phyloP scores from a whole-genome alignment of 805 yeast genomes.

The Starmerella apis region DNA sequence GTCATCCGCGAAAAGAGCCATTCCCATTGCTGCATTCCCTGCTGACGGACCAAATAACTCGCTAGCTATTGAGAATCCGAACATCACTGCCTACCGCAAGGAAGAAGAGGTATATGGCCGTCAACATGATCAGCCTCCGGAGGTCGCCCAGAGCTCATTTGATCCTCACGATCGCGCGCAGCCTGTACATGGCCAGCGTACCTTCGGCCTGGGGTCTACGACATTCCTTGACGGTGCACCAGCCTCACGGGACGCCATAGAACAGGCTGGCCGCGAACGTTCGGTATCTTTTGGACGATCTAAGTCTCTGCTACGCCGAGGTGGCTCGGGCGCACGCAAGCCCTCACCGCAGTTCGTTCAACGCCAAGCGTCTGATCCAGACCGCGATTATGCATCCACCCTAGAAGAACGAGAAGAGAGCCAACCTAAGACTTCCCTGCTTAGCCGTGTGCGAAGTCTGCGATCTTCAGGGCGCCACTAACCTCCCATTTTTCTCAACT shows the following conservation, averaged over 20 bases:
- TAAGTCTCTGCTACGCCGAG: constrained; percentile 47
- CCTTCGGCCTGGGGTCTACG: constrained; percentile 82
- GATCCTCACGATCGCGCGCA: constrained; percentile 59
- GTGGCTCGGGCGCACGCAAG: constrained; percentile 6
- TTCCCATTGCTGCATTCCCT: constrained; percentile 89
- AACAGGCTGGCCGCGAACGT: constrained; percentile 28
- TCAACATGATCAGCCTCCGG: constrained; percentile 22
- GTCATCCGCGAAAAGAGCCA: constrained; percentile 30
- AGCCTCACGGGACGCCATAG: constrained; percentile 47
- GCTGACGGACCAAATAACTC: constrained; percentile 88
- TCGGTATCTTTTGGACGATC: constrained; percentile 58
- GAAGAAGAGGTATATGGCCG: constrained; percentile 73
- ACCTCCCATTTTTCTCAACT: neutral
- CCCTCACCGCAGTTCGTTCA: constrained; percentile 2
- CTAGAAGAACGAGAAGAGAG: constrained; percentile 3
- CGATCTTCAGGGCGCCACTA: constrained; percentile 40
- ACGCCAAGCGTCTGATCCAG: constrained; percentile 5
- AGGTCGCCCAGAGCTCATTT: constrained; percentile 35
- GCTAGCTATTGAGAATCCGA: constrained; percentile 56
- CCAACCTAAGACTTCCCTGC: constrained; percentile 30
- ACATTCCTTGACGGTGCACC: constrained; percentile 96
- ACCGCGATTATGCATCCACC: neutral
- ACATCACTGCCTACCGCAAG: constrained; percentile 32
- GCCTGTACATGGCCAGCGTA: constrained; percentile 74
- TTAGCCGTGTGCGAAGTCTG: constrained; percentile 81